Conservation (phyloP, 306 rosid genomes). For the Mimosa bimucronata region DNA sequence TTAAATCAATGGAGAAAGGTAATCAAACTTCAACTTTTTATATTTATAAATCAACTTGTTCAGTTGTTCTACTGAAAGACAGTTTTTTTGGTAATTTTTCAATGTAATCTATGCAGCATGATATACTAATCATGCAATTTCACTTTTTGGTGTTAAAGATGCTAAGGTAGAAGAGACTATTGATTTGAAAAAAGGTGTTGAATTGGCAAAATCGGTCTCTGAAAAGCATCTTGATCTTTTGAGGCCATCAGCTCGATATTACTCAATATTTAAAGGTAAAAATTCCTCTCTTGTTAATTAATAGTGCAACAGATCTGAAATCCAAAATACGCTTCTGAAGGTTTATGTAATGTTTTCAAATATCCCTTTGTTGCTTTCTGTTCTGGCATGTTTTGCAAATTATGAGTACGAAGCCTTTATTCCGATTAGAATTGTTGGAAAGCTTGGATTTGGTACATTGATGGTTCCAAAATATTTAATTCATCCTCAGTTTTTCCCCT, state of each 20-base stretch:
- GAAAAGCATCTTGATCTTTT: constrained; percentile 75
- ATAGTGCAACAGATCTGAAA: constrained; percentile 7
- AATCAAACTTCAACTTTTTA: constrained; percentile 22
- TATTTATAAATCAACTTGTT: neutral
- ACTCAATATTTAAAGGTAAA: constrained; percentile 75
- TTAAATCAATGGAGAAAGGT: constrained; percentile 72
- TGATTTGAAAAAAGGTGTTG: constrained; percentile 55
- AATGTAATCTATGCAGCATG: constrained; percentile 3
- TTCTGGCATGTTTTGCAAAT: constrained; percentile 2
- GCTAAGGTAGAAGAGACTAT: constrained; percentile 46
- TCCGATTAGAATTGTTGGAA: constrained; percentile 10
- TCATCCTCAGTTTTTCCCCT: neutral
- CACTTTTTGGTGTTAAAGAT: constrained; percentile 55
- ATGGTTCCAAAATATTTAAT: constrained; percentile 11
- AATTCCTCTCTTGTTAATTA: neutral
- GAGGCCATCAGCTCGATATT: constrained; percentile 79
- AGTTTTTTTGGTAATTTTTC: constrained; percentile 4
- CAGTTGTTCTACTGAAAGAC: constrained; percentile 11
- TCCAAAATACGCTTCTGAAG: neutral
- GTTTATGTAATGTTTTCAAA: constrained; percentile 3
- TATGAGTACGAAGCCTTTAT: neutral
- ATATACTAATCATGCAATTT: constrained; percentile 32
- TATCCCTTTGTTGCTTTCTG: constrained; percentile 8
- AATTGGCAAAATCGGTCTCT: constrained; percentile 62
- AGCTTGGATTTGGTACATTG: constrained; percentile 25